Evolutionary conservation across 2,329 filamentous ascomycete species (phyloP).

Genomic region (Geosmithia morbida): DNA sequence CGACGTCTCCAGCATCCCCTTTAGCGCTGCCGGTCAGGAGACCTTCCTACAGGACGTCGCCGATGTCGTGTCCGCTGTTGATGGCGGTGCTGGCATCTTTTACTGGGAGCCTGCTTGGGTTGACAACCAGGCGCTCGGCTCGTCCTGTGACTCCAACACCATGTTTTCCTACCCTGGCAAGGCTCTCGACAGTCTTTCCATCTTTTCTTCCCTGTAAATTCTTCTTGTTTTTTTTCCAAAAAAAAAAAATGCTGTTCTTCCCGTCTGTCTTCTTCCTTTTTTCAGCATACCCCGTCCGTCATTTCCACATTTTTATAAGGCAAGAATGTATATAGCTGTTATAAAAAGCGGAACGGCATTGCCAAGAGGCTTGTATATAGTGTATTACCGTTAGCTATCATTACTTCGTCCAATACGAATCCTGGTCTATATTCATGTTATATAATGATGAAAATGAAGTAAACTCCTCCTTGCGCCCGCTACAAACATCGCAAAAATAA

Average conservation of each 20-base stretch:
- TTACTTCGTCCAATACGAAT: not conserved
- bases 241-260: no score
- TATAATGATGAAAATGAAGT: not conserved
- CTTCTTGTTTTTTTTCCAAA: not conserved
- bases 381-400: not conserved
- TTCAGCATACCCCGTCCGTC: not conserved
- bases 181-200: slow-evolving; percentile 40
- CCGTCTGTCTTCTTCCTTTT: not conserved
- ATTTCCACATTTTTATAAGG: not conserved
- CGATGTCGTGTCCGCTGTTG: slow-evolving; percentile 34
- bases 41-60: slow-evolving; percentile 48
- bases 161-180: slow-evolving; percentile 42
- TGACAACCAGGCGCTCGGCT: slow-evolving; percentile 48
- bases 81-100: slow-evolving; percentile 44
- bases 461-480: not conserved
- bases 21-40: slow-evolving; percentile 47
- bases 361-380: not conserved
- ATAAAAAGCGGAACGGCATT: not conserved
- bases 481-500: not conserved
- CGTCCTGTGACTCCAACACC: slow-evolving; percentile 49
- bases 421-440: not conserved
- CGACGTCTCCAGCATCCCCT: slow-evolving; percentile 44
- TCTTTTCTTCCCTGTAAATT: slow-evolving; percentile 21
- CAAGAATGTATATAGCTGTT: not conserved
- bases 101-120: slow-evolving; percentile 68